Evolutionary conservation across 1,284 basidiomycete species (phyloP), one percentile per base, ranked within the genome.

Genomic region (Hemileccinum hortonii): DNA sequence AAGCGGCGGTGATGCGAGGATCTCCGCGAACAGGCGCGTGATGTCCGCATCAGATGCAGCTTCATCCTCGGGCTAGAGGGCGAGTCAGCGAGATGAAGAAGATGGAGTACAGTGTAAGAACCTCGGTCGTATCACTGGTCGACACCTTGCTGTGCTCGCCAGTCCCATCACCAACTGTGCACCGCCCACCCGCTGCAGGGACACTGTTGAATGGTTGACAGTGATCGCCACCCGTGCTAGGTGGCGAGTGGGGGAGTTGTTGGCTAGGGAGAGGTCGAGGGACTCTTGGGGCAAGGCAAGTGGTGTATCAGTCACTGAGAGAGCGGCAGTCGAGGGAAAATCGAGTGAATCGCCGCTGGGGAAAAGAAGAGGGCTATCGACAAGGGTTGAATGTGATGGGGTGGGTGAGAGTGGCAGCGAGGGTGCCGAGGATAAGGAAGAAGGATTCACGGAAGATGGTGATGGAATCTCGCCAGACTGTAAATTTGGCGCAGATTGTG

Each of bases 171-270:
- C 67, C 72, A 79, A 73, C 74, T 83, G 64, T 52, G 18, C 54
- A 57, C 60, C 50, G 47, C 69, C 69, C 86, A 88, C 88, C 89
- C 88, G 89, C 89, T 91, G 89, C 89, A 84, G 86, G 89, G 89
- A 76, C 83, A 82, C 78, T 78, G 77, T 72, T 66, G 77, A 67
- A 62, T 56, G 72, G 67, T 70, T 73, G 70, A 74, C 78, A 76
- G 79, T 80, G 83, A 77, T 84, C 89, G 81, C 89, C 90, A 92
- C 86, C 89, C 89, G 88, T 92, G 89, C 89, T 86, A 87, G 85
- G 84, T 92, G 90, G 89, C 89, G 83, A 92, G 89, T 87, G 83
- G 86, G 74, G 69, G 84, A 78, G 69, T 70, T 64, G 53, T 61
- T 69, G 62, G 61, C 54, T 60, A 57, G 57, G 40, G 65, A 65